Evolutionary conservation across 208 protist species (phyloP), one percentile per base, ranked within the genome.

Genomic region (Crithidia sp.): DNA sequence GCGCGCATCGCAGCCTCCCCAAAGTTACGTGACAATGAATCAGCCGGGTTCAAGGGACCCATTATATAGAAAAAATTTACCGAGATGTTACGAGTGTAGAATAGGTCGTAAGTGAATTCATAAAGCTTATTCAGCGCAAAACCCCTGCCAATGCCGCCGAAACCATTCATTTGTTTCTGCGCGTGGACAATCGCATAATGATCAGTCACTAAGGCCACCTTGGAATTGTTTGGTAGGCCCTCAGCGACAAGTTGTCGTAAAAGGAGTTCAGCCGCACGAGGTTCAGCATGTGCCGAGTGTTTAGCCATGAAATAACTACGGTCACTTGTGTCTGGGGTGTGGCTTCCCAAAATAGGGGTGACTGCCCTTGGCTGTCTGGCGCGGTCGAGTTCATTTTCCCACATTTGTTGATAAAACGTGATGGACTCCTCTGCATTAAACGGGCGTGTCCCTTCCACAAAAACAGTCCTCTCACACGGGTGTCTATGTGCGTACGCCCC

Each of bases 1-100:
- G 54, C 16, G 7, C 7, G 16, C 16, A 9, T 6, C 16, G 54
- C 7, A 58, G 6, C 6, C 6, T 58, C 17, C 54, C 54, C 54
- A 58, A 58, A 58, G 54, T 58, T 58, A 7, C 54, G 6, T 14
- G 54, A 58, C 8, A 58, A 14, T 14, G 54, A 58, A n/a, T 49
- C 44, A 6, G 44, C 44, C 10, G 44, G 44, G 44, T 49, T 6
- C 10, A 49, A 49, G 44, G 6, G 54, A n/a, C 54, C 54, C 7
- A 37, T 37, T 58, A 58, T n/a, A 7, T 58, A 37, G 54, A 58
- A 58, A 14, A 58, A 37, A 9, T 9, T 14, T 9, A 58, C 54
- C 6, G 9, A 9, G 16, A 58, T 58, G 28, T 58, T 58, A 6
- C 54, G 6, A 39, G 16, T 37, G 54, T 58, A 37, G 17, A 19